Evolutionary conservation across 108 stramenopile genomes (phyloP).

Genomic region (Nannochloropsis salina): DNA sequence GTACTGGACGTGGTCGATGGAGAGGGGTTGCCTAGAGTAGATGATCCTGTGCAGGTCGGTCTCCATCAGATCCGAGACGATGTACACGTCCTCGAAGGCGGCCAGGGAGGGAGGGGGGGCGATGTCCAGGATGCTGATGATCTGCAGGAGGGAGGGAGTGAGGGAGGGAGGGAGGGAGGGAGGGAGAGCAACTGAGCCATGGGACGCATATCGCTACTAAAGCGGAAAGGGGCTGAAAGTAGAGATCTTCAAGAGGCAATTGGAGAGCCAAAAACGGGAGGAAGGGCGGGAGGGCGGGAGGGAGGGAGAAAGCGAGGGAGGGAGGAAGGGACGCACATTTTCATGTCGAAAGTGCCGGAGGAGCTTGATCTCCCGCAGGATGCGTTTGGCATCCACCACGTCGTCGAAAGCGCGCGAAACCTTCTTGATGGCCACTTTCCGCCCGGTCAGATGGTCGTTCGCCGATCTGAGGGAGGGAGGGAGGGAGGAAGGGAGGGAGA

Average conservation of each 20-base stretch:
- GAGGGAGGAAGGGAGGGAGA: constrained; percentile 28
- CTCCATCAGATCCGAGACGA: constrained; percentile 60
- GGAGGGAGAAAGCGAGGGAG: too few species aligned
- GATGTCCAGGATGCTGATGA: constrained; percentile 53
- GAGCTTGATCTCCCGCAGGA: constrained; percentile 56
- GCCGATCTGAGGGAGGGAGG: constrained; percentile 31
- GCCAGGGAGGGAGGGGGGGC: constrained; percentile 37
- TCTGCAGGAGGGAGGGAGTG: constrained; percentile 23
- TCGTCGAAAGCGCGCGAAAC: constrained; percentile 54
- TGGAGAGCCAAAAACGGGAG: not conserved
- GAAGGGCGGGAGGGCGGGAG: not conserved
- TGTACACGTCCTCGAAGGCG: constrained; percentile 55
- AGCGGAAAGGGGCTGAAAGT: not conserved
- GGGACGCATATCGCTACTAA: not conserved
- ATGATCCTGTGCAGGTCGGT: constrained; percentile 61
- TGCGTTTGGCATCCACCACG: constrained; percentile 57
- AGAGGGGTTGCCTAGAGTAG: constrained; percentile 52
- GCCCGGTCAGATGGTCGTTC: constrained; percentile 42
- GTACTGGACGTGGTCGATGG: constrained; percentile 59
- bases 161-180: constrained; percentile 17
- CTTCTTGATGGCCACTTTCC: constrained; percentile 62
- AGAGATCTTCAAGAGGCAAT: not conserved
- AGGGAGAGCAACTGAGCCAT: not conserved
- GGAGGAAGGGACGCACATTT: constrained; percentile 29
- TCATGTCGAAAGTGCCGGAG: constrained; percentile 54